Base-by-base conservation (phyloP, 768 basidiomycete species). In the Kondoa malvinella region DNA sequence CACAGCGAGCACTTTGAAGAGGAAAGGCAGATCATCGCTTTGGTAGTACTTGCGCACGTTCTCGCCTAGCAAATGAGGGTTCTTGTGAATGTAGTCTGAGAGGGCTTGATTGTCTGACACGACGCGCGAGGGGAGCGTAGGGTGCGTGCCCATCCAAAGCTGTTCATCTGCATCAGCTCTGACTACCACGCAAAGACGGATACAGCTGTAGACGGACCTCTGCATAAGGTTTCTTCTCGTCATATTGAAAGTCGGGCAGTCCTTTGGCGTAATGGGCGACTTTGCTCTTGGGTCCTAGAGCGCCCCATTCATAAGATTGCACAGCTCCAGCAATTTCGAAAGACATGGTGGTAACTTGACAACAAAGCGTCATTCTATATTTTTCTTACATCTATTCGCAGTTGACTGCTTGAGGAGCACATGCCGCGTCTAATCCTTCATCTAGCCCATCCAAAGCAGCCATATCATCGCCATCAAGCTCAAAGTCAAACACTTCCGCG, bases 61-160 rank as follows among this genome's bases (percentile, higher is more conserved):
- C 12, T 78, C 73, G 21, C 88, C 87, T 57, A 96, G 83, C 67
- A 92, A 82, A 61, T 81, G 78, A 30, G 86, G 85, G 76, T 88
- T 80, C 2, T 80, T 77, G 25, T 82, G 79, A 69, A 99, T 81
- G 74, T 88, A 78, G 25, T 83, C 79, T 1, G 77, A 74, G 81
- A 83, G 69, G 84, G 84, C 77, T 33, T 78, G 77, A 12, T 83
- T 82, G 17, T 82, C 81, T 14, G 80, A 68, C 21, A 71, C 69
- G 68, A 78, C 75, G 25, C 83, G 75, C 3, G 87, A 86, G 0
- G 87, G 87, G 4, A 85, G 81, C 34, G 80, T 87, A 1, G 88
- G 82, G 73, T 97, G 95, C 0, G 95, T 97, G 12, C 95, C 95
- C 94, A 97, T 97, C 95, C 95, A 99, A 57, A 99, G 80, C 92